A percentile compares a stretch with the other conserved stretches of the same genome.
Evolutionary conservation across 116 monocot genomes (phyloP).

Genomic region (Zostera marina): DNA sequence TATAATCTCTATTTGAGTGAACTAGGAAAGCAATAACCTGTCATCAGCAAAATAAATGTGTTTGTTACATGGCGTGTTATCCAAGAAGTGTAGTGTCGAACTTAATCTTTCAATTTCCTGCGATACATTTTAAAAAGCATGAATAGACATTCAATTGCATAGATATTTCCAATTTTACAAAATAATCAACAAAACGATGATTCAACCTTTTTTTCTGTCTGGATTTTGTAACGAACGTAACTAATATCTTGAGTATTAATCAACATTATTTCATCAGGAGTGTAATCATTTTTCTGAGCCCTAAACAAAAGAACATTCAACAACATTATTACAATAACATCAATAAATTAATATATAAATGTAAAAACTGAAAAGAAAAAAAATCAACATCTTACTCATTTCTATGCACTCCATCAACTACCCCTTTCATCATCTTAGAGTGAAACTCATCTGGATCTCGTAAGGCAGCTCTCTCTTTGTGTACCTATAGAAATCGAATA

Average conservation of each 20-base stretch:
- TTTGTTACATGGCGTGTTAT: conserved; percentile 39
- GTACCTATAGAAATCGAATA: conserved; percentile 30
- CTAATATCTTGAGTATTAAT: conserved; percentile 89
- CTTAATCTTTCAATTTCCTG: conserved; percentile 79
- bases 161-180: neutral
- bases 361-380: neutral
- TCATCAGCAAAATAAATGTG: conserved; percentile 85
- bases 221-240: conserved; percentile 71
- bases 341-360: too few relatives aligned
- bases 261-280: conserved; percentile 61
- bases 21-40: conserved; percentile 25
- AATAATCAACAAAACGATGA: neutral
- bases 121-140: neutral
- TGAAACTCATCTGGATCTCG: conserved; percentile 92
- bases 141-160: neutral
- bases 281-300: conserved; percentile 63
- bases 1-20: neutral
- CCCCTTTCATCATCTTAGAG: conserved; percentile 77
- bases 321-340: too few relatives aligned
- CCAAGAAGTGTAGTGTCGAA: conserved; percentile 50
- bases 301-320: conserved; percentile 14
- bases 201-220: conserved; percentile 74
- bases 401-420: conserved; percentile 57
- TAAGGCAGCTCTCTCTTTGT: conserved; percentile 65
- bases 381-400: conserved; percentile 22